Conservation (phyloP, 495 filamentous ascomycete genomes). For the Melanomma pulvis-pyrius region DNA sequence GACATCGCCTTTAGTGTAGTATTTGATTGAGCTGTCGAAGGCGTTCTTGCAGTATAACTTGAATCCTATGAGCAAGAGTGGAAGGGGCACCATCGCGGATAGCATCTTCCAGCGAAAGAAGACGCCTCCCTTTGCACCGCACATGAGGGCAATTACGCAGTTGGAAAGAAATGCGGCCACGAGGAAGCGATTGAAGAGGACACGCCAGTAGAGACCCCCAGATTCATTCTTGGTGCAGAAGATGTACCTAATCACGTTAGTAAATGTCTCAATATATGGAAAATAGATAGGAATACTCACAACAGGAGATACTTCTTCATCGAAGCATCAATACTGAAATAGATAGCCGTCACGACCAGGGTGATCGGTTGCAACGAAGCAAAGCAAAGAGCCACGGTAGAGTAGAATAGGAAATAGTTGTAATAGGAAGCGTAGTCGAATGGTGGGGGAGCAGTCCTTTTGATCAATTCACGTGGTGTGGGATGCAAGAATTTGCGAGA, state of each 20-base stretch:
- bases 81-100: conserved; percentile 71
- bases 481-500: conserved; percentile 80
- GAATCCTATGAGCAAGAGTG: conserved; percentile 79
- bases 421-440: conserved; percentile 98
- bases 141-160: conserved; percentile 68
- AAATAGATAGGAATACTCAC: conserved; percentile 44
- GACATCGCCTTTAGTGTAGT: conserved; percentile 65
- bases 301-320: conserved; percentile 94
- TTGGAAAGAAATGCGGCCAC: conserved; percentile 82
- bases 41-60: conserved; percentile 77
- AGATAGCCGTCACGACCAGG: conserved; percentile 85
- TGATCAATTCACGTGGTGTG: conserved; percentile 90
- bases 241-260: conserved; percentile 57
- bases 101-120: conserved; percentile 54
- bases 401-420: conserved; percentile 93
- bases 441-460: conserved; percentile 85
- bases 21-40: conserved; percentile 79
- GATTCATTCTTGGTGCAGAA: conserved; percentile 96
- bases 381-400: conserved; percentile 86
- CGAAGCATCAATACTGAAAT: conserved; percentile 83
- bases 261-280: conserved; percentile 1
- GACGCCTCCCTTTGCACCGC: conserved; percentile 47
- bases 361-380: conserved; percentile 85
- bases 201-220: conserved; percentile 89
- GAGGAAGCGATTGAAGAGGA: conserved; percentile 87